Base-by-base conservation (phyloP, 1,139 yeast genomes). In the Yamadazyma blattariae region DNA sequence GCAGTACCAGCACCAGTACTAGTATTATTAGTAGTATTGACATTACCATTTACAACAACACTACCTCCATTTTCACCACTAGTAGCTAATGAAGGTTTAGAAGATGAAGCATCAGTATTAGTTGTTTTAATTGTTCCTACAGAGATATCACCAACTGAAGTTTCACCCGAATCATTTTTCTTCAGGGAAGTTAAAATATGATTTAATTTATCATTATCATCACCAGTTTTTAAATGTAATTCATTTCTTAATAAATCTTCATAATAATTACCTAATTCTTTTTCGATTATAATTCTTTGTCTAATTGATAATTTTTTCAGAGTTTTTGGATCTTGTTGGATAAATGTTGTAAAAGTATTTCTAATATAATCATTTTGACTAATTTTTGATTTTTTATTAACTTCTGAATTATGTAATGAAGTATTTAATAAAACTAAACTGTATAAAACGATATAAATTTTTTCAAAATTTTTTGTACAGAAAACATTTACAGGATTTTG, bases 371-470 rank as follows among this genome's bases (percentile, higher is more conserved):
- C 78, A 3, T 62, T 50, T 49, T 68, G 72, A 37, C 66, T 56
- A 36, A 72, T 71, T 42, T 62, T 64, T 25, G 66, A 59, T 44
- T 62, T 63, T 42, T 61, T 67, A 39, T 54, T 59, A 22, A 68
- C 56, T 42, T 69, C 77, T 12, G 60, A 56, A 44, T 79, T 78
- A 55, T 81, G 84, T 33, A 82, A 61, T 27, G 83, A 82, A 2
- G 88, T 80, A 51, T 88, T 88, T 36, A 87, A 67, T 38, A 88
- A 70, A 37, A 88, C 71, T 47, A 88, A 67, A 7, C 90, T 75
- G 59, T 86, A 88, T 28, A 87, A 72, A 10, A 87, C 67, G 27
- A 89, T 79, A 53, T 86, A 87, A 39, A 85, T 78, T 31, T 82
- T 76, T 43, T 77, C 84, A 36, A 74, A 72, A 47, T 77, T 71